phyloP scores from a whole-genome alignment of 495 filamentous ascomycete genomes.

The Chaetomidium leptoderma region DNA sequence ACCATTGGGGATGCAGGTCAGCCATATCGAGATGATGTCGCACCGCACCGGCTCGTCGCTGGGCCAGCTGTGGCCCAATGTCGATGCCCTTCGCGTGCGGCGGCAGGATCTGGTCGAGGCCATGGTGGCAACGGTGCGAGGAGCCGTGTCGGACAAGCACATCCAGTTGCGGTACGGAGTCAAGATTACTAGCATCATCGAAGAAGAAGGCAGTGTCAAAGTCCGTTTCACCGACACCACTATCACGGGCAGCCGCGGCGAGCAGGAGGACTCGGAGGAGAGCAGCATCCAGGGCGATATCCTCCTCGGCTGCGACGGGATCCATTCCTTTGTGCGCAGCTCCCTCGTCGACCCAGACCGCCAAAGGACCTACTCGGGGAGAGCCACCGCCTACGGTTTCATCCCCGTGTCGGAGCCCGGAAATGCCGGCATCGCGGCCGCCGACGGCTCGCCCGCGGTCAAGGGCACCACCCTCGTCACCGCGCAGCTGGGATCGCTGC shows the following conservation, averaged over 20 bases:
- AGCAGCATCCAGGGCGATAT: constrained; percentile 46
- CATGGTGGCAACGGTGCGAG: constrained; percentile 38
- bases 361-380: constrained; percentile 52
- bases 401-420: constrained; percentile 34
- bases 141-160: constrained; percentile 8
- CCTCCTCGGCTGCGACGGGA: constrained; percentile 59
- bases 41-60: constrained; percentile 46
- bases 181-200: constrained; percentile 22
- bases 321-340: constrained; percentile 54
- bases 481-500: constrained; percentile 51
- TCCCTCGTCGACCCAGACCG: constrained; percentile 49
- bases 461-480: constrained; percentile 47
- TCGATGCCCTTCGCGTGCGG: constrained; percentile 47
- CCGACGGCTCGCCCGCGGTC: constrained; percentile 40
- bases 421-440: constrained; percentile 24
- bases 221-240: not conserved
- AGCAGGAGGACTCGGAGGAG: constrained; percentile 14
- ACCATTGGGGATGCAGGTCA: constrained; percentile 40
- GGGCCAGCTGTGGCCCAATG: constrained; percentile 42
- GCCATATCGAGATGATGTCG: constrained; percentile 45
- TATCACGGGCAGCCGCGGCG: constrained; percentile 26
- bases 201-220: constrained; percentile 1
- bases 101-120: constrained; percentile 46
- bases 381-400: constrained; percentile 48
- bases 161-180: constrained; percentile 35